Conservation (phyloP, 345 rosid genomes). For the Erucastrum elatum region DNA sequence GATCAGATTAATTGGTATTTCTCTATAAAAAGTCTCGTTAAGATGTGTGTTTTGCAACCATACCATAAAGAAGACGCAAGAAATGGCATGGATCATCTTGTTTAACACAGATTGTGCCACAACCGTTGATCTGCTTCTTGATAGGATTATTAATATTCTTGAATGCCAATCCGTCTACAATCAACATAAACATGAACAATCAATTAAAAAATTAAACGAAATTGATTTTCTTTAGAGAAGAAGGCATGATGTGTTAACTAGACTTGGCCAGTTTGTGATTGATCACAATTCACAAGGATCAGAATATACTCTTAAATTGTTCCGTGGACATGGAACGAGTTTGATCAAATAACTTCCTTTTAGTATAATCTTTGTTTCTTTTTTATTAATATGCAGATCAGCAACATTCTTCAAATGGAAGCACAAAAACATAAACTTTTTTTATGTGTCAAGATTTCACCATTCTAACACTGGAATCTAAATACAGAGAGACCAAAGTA, state of each 20-base stretch:
- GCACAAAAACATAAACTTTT: not conserved
- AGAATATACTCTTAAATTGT: not conserved
- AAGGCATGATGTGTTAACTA: not conserved
- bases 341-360: not conserved
- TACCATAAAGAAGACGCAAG: slow-evolving; percentile 48
- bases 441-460: not conserved
- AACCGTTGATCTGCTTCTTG: slow-evolving; percentile 20
- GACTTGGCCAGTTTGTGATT: not conserved
- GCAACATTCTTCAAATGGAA: not conserved
- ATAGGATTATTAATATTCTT: slow-evolving; percentile 26
- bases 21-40: not conserved
- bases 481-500: not conserved
- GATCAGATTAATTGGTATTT: not conserved
- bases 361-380: not conserved
- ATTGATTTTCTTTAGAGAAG: not conserved
- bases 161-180: slow-evolving; percentile 34
- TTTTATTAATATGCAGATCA: no score
- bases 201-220: not conserved
- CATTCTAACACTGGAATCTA: not conserved
- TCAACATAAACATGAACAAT: slow-evolving; percentile 1
- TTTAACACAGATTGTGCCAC: slow-evolving; percentile 13
- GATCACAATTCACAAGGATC: not conserved
- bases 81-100: slow-evolving; percentile 45
- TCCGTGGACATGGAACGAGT: not conserved
- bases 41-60: not conserved